phyloP scores from a whole-genome alignment of 495 filamentous ascomycete species.

The Aspergillus sclerotioniger region DNA sequence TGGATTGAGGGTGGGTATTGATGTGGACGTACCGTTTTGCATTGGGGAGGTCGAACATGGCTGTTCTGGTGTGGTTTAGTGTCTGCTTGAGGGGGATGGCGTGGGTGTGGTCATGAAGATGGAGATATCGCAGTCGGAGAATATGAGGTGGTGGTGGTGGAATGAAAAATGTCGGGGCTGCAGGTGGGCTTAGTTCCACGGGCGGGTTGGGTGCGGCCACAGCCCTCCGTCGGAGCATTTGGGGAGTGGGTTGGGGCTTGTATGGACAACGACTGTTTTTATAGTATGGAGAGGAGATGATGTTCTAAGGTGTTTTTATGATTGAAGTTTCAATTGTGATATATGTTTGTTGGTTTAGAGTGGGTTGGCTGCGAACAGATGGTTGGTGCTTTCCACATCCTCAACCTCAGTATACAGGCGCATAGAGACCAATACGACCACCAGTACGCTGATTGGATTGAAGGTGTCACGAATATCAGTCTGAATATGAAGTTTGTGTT shows the following conservation, averaged over 20 bases:
- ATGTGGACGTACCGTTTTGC: conserved; percentile 38
- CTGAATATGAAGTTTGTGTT: too few species aligned
- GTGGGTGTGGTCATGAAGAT: not conserved
- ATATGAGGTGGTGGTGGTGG: not conserved
- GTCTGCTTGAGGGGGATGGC: not conserved
- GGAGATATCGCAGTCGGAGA: conserved; percentile 1
- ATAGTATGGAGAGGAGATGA: too few species aligned
- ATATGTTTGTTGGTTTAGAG: too few species aligned
- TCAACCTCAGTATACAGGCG: too few species aligned
- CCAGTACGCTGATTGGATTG: too few species aligned
- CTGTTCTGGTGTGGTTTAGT: not conserved
- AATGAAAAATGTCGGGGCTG: conserved; percentile 1
- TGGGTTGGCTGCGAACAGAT: too few species aligned
- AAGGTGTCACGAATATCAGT: too few species aligned
- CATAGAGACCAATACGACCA: too few species aligned
- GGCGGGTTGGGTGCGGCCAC: conserved; percentile 10
- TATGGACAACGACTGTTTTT: not conserved
- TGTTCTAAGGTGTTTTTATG: too few species aligned
- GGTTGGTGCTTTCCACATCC: too few species aligned
- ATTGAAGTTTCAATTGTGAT: too few species aligned
- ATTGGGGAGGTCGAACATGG: conserved; percentile 43
- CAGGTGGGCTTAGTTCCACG: conserved; percentile 5
- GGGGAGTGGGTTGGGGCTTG: not conserved
- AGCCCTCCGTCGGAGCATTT: conserved; percentile 5
- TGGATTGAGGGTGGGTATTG: not conserved